A percentile compares a stretch with the other conserved stretches of the same genome.
phyloP scores from a whole-genome alignment of 2,329 filamentous ascomycete genomes.

The Botryotinia globosa region DNA sequence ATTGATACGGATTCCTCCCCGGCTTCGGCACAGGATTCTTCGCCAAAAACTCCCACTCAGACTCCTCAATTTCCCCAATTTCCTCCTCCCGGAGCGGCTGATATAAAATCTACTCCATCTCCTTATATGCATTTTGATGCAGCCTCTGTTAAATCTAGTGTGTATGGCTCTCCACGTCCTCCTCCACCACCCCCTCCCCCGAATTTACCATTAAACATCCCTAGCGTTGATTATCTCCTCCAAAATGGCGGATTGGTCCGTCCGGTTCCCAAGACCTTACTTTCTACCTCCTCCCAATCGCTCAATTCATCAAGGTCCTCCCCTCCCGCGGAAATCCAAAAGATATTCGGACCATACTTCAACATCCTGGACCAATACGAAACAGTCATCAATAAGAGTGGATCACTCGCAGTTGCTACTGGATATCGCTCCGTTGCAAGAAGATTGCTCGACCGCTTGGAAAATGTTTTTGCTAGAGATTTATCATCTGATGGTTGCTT shows the following conservation, averaged over 20 bases:
- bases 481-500: conserved; percentile 81
- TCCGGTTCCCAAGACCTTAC: conserved; percentile 68
- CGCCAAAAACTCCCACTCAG: conserved; percentile 60
- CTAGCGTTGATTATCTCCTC: conserved; percentile 86
- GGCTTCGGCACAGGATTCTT: conserved; percentile 52
- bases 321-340: conserved; percentile 57
- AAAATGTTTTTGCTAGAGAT: conserved; percentile 91
- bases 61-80: conserved; percentile 54
- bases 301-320: conserved; percentile 45
- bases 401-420: conserved; percentile 90
- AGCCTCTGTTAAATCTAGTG: conserved; percentile 32
- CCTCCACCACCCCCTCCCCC: conserved; percentile 72
- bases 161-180: conserved; percentile 44
- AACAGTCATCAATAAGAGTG: conserved; percentile 75
- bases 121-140: conserved; percentile 41
- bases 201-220: conserved; percentile 59
- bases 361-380: conserved; percentile 83
- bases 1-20: conserved; percentile 43
- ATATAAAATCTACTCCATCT: conserved; percentile 36
- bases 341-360: conserved; percentile 79
- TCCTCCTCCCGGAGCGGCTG: conserved; percentile 28
- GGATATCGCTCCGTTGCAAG: conserved; percentile 94
- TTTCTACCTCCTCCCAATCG: conserved; percentile 53
- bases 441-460: conserved; percentile 81
- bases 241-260: conserved; percentile 80